phyloP scores from a whole-genome alignment of 345 rosid species.

The Salix arbutifolia region DNA sequence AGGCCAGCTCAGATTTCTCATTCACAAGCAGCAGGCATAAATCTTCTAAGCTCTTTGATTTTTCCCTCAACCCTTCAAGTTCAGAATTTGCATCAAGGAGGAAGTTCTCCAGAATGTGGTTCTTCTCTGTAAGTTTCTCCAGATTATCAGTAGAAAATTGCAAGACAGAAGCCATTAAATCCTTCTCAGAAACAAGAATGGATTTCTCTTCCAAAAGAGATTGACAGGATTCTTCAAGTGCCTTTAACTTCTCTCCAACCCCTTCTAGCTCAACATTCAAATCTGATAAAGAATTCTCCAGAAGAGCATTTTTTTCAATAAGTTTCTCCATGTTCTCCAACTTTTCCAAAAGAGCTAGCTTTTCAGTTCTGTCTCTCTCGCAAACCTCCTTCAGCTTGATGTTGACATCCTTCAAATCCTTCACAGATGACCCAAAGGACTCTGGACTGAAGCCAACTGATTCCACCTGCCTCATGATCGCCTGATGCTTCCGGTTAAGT shows the following conservation, averaged over 20 bases:
- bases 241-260: conserved; percentile 56
- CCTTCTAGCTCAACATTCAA: conserved; percentile 79
- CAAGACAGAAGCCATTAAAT: conserved; percentile 48
- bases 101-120: conserved; percentile 63
- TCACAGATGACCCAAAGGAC: conserved; percentile 55
- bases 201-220: conserved; percentile 62
- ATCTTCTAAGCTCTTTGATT: conserved; percentile 57
- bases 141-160: conserved; percentile 46
- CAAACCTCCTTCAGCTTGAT: conserved; percentile 44
- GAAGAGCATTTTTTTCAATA: conserved; percentile 61
- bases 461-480: conserved; percentile 63
- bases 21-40: conserved; percentile 52
- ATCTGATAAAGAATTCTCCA: conserved; percentile 87
- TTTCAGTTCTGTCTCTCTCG: conserved; percentile 56
- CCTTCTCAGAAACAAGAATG: conserved; percentile 58
- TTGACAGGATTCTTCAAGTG: conserved; percentile 60
- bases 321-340: conserved; percentile 74
- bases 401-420: conserved; percentile 64
- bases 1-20: conserved; percentile 53
- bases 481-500: conserved; percentile 59
- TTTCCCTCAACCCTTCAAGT: conserved; percentile 55
- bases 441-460: conserved; percentile 62
- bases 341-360: conserved; percentile 54
- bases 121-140: conserved; percentile 58
- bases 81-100: conserved; percentile 69